Evolutionary conservation across 441 rosid species (phyloP).

Genomic region (Populus tomentosa): DNA sequence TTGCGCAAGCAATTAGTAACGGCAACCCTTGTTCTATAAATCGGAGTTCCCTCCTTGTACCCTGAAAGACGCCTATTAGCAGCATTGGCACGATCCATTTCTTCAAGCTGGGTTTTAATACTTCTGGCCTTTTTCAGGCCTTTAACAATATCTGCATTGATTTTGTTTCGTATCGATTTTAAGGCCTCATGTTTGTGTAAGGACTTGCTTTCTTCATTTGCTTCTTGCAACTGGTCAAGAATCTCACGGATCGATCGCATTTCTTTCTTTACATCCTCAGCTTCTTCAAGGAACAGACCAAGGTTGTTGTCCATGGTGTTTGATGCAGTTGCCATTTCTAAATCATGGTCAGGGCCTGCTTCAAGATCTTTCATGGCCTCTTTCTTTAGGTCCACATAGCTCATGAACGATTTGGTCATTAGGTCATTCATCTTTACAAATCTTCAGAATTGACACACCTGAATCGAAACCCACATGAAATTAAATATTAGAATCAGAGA

Average conservation of each 20-base stretch:
- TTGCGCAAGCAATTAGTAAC: constrained; percentile 82
- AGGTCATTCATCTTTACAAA: constrained; percentile 71
- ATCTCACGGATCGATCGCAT: constrained; percentile 68
- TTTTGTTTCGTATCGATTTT: constrained; percentile 54
- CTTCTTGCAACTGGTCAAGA: constrained; percentile 47
- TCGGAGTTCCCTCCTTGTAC: constrained; percentile 68
- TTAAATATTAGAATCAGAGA: background rate
- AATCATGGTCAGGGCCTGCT: constrained; percentile 62
- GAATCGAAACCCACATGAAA: background rate
- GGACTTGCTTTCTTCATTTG: constrained; percentile 76
- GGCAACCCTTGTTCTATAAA: constrained; percentile 68
- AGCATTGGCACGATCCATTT: constrained; percentile 80
- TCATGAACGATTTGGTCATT: constrained; percentile 89
- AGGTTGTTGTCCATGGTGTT: constrained; percentile 61
- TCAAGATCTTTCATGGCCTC: constrained; percentile 92
- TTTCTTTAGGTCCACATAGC: constrained; percentile 87
- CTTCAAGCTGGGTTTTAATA: constrained; percentile 69
- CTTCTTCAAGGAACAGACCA: constrained; percentile 77
- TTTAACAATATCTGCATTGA: constrained; percentile 66
- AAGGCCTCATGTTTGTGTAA: constrained; percentile 70
- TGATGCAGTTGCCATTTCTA: constrained; percentile 54
- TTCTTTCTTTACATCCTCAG: constrained; percentile 81
- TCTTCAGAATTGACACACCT: constrained; percentile 11
- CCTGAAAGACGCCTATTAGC: constrained; percentile 83
- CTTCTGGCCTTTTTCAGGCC: constrained; percentile 63